Evolutionary conservation across 148 eudicot genomes (phyloP).

Genomic region (Pouteria glomerata): DNA sequence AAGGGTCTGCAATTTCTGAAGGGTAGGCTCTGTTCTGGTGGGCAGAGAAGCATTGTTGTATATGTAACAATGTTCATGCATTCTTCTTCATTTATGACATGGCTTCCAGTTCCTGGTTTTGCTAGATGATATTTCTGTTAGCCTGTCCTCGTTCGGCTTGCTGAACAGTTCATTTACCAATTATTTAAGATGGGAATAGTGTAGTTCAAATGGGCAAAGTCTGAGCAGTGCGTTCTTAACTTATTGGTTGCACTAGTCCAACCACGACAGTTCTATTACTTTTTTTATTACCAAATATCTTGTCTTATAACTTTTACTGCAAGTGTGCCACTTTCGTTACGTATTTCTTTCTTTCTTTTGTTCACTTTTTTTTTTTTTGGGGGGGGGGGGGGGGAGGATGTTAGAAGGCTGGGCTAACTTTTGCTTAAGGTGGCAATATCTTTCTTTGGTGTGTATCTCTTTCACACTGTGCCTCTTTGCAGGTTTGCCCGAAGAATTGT

Average conservation of each 20-base stretch:
- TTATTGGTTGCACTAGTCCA: background rate
- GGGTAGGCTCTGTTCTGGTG: conserved; percentile 43
- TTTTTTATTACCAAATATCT: background rate
- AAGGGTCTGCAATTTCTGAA: conserved; percentile 67
- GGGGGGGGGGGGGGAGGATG: background rate
- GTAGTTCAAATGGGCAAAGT: background rate
- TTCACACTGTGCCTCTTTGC: conserved; percentile 8
- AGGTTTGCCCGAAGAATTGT: conserved; percentile 98
- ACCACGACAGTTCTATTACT: too few relatives aligned
- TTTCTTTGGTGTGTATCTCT: background rate
- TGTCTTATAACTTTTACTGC: too few relatives aligned
- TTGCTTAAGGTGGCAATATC: background rate
- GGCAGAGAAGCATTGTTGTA: background rate
- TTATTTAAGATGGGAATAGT: background rate
- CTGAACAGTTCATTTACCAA: background rate
- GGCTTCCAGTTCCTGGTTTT: conserved; percentile 1
- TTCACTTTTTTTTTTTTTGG: background rate
- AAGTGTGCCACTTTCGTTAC: too few relatives aligned
- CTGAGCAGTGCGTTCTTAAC: background rate
- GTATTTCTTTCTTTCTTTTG: background rate
- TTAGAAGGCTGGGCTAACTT: background rate
- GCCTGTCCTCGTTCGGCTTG: background rate
- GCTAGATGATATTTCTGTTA: background rate
- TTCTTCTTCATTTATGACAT: background rate
- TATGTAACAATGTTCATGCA: background rate